Evolutionary conservation across 73 alveolate species (phyloP).

Genomic region (Paramecium bursaria): DNA sequence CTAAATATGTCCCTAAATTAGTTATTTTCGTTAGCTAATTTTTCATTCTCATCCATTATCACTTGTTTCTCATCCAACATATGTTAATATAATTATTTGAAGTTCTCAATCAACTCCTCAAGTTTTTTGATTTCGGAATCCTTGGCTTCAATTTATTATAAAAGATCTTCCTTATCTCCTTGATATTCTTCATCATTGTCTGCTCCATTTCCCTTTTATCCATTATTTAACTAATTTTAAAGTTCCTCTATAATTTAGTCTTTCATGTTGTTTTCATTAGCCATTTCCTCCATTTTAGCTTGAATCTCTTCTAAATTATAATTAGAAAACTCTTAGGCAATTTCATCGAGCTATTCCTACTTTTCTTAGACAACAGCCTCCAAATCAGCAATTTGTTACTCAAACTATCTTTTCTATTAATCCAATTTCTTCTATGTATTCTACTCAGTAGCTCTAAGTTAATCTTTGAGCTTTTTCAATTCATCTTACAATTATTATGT

Average conservation of each 20-base stretch:
- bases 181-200: not conserved
- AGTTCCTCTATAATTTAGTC: constrained; percentile 28
- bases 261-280: constrained; percentile 15
- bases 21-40: constrained; percentile 21
- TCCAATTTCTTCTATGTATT: constrained; percentile 36
- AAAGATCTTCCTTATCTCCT: constrained; percentile 11
- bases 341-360: constrained; percentile 44
- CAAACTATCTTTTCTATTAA: constrained; percentile 43
- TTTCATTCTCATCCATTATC: constrained; percentile 47
- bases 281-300: constrained; percentile 56
- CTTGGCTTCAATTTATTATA: constrained; percentile 5
- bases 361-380: constrained; percentile 31
- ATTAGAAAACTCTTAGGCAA: constrained; percentile 31
- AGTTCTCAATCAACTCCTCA: constrained; percentile 29
- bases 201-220: too few species aligned
- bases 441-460: constrained; percentile 5
- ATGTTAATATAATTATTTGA: constrained; percentile 25
- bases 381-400: not conserved
- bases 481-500: constrained; percentile 1
- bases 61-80: constrained; percentile 59
- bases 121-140: constrained; percentile 48
- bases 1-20: constrained; percentile 55
- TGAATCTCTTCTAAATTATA: constrained; percentile 49
- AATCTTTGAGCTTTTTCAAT: constrained; percentile 10
- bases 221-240: constrained; percentile 11